A percentile compares a stretch with the other conserved stretches of the same genome.
phyloP scores from a whole-genome alignment of 768 basidiomycete species.

The Rhizopogon vesiculosus region DNA sequence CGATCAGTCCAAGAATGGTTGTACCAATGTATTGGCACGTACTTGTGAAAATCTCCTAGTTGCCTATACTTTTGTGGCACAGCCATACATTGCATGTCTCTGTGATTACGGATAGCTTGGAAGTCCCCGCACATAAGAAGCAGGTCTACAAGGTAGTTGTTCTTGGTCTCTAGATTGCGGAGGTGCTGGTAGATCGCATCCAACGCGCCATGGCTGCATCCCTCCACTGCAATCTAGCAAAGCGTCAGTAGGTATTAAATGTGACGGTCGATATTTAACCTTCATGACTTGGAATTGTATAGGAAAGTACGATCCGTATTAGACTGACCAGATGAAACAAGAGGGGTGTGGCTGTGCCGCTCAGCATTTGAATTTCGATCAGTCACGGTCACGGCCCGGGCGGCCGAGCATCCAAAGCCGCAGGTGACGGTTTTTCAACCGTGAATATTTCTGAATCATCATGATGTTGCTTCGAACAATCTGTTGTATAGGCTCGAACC shows the following conservation, averaged over 20 bases:
- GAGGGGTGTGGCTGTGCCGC: neutral
- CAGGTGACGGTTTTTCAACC: too few relatives aligned
- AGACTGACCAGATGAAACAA: neutral
- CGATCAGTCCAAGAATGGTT: neutral
- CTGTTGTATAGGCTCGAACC: too few relatives aligned
- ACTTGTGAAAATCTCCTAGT: slow-evolving; percentile 84
- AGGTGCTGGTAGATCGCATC: slow-evolving; percentile 81
- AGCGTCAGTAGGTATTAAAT: neutral
- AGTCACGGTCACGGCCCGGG: too few relatives aligned
- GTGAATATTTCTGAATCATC: too few relatives aligned
- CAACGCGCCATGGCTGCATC: slow-evolving; percentile 94
- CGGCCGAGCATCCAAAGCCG: too few relatives aligned
- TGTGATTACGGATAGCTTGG: slow-evolving; percentile 81
- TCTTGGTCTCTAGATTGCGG: slow-evolving; percentile 49
- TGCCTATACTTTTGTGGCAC: slow-evolving; percentile 85
- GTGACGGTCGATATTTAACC: neutral
- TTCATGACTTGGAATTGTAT: neutral
- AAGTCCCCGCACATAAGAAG: slow-evolving; percentile 97
- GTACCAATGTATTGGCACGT: slow-evolving; percentile 6
- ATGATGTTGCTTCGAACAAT: too few relatives aligned
- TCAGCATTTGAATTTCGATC: too few relatives aligned
- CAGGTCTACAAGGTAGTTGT: slow-evolving; percentile 71
- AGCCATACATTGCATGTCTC: slow-evolving; percentile 87
- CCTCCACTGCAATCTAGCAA: slow-evolving; percentile 78
- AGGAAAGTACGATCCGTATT: neutral